These are phyloP conservation scores for Zymoseptoria crescenta DNA, from an alignment of 2,329 filamentous ascomycete species.

Conservation along the genomic window DNA sequence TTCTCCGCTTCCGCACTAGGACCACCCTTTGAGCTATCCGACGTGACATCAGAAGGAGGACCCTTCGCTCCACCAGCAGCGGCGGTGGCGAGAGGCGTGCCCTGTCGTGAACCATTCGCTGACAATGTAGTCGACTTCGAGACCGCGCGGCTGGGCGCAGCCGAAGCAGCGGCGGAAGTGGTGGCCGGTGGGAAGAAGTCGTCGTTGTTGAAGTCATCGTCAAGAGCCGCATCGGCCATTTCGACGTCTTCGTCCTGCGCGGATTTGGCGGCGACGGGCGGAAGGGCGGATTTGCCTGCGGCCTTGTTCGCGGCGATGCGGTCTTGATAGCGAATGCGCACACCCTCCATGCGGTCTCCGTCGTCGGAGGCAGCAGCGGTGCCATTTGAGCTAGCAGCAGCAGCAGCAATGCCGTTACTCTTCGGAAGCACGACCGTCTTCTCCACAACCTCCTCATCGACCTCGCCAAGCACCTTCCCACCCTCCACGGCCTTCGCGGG, in stretches of 20 bases:
- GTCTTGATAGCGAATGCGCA: slow-evolving; percentile 26
- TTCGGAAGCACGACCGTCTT: background rate
- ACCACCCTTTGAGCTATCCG: background rate
- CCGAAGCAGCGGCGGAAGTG: background rate
- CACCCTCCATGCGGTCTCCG: slow-evolving; percentile 33
- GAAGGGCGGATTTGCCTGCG: background rate
- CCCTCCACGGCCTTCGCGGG: slow-evolving; percentile 12
- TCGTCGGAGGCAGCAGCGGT: slow-evolving; percentile 22
- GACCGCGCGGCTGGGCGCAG: background rate
- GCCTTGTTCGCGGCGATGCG: slow-evolving; percentile 18
- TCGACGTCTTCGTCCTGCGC: slow-evolving; percentile 22
- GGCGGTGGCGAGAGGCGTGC: slow-evolving; percentile 17
- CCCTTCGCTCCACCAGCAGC: slow-evolving; percentile 3
- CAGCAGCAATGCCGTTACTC: background rate
- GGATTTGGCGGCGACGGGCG: background rate
- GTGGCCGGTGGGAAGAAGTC: background rate
- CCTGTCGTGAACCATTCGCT: slow-evolving; percentile 12
- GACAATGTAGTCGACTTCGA: background rate
- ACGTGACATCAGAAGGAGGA: background rate
- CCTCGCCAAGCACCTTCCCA: slow-evolving; percentile 3
- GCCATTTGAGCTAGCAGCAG: background rate
- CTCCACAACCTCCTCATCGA: slow-evolving; percentile 6
- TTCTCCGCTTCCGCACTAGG: background rate
- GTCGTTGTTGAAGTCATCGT: background rate
- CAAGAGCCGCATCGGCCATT: slow-evolving; percentile 23